These are phyloP conservation scores for Backusella sp. DNA, from an alignment of 192 early-diverging fungal genomes.

Conservation along the genomic window DNA sequence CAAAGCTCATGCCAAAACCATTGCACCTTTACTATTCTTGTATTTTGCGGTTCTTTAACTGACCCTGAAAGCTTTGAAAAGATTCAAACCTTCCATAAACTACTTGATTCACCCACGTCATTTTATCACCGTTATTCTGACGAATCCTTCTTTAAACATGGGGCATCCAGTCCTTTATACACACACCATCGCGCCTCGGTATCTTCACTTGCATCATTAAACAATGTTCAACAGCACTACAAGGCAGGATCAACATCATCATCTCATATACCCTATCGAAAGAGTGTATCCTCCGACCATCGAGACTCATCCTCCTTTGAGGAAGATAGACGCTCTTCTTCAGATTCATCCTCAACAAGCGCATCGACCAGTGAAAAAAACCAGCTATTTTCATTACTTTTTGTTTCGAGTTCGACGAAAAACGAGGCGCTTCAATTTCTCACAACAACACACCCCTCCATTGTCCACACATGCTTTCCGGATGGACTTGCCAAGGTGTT, in stretches of 20 bases:
- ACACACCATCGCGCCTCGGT: not conserved
- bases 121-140: constrained; percentile 13
- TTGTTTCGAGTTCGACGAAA: constrained; percentile 15
- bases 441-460: not conserved
- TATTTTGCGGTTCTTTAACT: constrained; percentile 21
- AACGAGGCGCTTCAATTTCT: constrained; percentile 6
- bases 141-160: not conserved
- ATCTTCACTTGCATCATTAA: not conserved
- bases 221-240: not conserved
- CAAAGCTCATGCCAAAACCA: not conserved
- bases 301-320: not conserved
- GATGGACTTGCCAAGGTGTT: constrained; percentile 16
- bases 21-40: constrained; percentile 16
- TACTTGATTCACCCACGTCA: constrained; percentile 18
- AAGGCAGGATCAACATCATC: not conserved
- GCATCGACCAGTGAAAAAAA: not conserved
- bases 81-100: not conserved
- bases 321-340: not conserved
- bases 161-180: not conserved
- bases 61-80: constrained; percentile 9
- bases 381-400: constrained; percentile 4
- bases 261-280: not conserved
- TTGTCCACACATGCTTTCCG: constrained; percentile 14
- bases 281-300: not conserved
- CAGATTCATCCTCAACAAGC: not conserved